Base-by-base conservation (phyloP, 78 protist genomes). In the Dictyostelium firmibasis region DNA sequence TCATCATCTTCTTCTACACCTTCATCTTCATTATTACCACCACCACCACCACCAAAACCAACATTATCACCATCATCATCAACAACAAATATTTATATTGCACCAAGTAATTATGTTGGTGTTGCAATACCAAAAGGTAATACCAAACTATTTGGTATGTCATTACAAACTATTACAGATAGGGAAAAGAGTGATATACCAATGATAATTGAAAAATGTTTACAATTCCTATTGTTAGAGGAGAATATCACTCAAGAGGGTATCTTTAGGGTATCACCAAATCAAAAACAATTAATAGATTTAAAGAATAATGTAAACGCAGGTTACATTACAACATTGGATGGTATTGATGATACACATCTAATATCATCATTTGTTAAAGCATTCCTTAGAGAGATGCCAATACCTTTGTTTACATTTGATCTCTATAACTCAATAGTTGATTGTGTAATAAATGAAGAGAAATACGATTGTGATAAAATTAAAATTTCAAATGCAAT, bases 251-350 rank as follows among this genome's bases (percentile, higher is more conserved):
- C 31, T 14, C 44, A 31, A 23, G 94, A 89, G 38, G 94, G 94
- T 33, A 25, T 89, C 2, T 89, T 89, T 47, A 89, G 94, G 74
- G 87, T 89, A 14, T 78, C 87, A 16, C 84, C 94, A 35, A 89
- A 89, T 36, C 94, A 89, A 60, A 89, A 35, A 31, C 53, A 64
- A 14, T 43, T 89, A 16, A 78, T 35, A 6, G 94, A 89, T 2
- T 6, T 81, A 5, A 89, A 89, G 53, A 7, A 9, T 13, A 35
- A 33, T 33, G 69, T 64, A 29, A 87, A 87, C 75, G 69, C 36
- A 57, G 78, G 86, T 4, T 35, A 25, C 0, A 33, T 82, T 31
- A 50, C 70, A 50, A 44, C 86, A 31, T 81, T 78, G 35, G 77
- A 79, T n/a, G 64, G 60, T 18, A n/a, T 41, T 23, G 92, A 86